Evolutionary conservation across 352 stramenopile species (phyloP).

Genomic region (Phytophthora pseudosyringae): DNA sequence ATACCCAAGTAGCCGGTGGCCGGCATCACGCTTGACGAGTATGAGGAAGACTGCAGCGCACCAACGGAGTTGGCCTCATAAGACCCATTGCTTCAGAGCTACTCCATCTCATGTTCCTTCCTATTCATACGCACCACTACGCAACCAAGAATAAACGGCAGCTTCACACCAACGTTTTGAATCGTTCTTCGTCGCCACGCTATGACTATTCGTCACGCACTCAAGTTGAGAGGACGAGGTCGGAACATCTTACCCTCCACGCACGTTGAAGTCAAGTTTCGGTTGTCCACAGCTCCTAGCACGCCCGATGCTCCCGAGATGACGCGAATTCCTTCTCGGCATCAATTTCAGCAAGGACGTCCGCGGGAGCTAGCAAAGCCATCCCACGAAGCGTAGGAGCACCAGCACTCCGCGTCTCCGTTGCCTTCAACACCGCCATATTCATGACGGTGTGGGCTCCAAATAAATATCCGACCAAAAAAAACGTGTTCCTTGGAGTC

Average conservation of each 20-base stretch:
- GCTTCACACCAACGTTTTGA: no score
- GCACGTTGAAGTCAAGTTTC: no score
- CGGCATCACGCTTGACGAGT: constrained; percentile 14
- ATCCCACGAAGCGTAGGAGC: constrained; percentile 36
- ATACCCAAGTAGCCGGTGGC: constrained; percentile 9
- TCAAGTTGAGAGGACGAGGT: no score
- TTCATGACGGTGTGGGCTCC: constrained; percentile 49
- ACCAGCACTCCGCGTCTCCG: background rate
- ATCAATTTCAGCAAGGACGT: background rate
- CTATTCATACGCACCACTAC: constrained; percentile 7
- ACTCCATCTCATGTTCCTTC: constrained; percentile 5
- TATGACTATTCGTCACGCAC: no score
- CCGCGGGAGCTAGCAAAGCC: constrained; percentile 48
- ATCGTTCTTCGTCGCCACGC: no score
- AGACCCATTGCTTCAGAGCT: background rate
- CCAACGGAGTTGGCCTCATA: constrained; percentile 1
- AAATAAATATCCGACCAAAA: constrained; percentile 55
- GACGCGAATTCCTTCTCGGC: no score
- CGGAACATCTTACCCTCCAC: no score
- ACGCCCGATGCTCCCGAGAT: no score
- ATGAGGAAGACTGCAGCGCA: background rate
- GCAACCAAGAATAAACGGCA: constrained; percentile 15
- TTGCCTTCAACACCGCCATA: constrained; percentile 41
- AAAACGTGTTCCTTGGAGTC: constrained; percentile 32
- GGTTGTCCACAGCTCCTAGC: no score